Percentiles rank a stretch among this genome's conserved stretches.
These are phyloP conservation scores for Crithidia sp. DNA, from an alignment of 208 protist genomes.

Conservation along the genomic window DNA sequence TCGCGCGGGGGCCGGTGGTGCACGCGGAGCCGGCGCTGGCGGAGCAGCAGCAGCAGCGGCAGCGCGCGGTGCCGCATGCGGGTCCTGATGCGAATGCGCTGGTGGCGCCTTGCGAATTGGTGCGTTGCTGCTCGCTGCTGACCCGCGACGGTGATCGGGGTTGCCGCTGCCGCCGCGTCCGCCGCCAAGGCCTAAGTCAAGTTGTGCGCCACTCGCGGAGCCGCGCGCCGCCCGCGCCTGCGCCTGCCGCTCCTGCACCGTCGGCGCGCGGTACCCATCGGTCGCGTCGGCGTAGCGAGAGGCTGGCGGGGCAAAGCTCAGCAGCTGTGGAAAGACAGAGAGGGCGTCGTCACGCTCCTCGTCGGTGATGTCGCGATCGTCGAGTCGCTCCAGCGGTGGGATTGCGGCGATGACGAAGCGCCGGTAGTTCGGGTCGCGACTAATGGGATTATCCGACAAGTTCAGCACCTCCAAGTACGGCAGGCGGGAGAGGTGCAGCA, in stretches of 20 bases:
- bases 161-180: neutral
- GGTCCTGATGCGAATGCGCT: constrained; percentile 4
- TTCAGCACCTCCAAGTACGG: constrained; percentile 75
- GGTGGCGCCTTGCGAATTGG: constrained; percentile 18
- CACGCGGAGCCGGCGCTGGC: neutral
- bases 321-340: constrained; percentile 78
- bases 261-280: constrained; percentile 34
- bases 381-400: constrained; percentile 65
- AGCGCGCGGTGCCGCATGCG: neutral
- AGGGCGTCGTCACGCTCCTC: constrained; percentile 71
- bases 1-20: constrained; percentile 7
- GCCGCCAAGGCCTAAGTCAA: no score
- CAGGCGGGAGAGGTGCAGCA: constrained; percentile 82
- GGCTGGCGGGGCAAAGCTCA: constrained; percentile 71
- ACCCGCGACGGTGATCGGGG: neutral
- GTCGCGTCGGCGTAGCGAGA: constrained; percentile 69
- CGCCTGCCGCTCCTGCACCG: constrained; percentile 28
- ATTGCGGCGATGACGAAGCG: constrained; percentile 89
- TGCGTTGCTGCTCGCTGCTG: constrained; percentile 10
- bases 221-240: constrained; percentile 13
- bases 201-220: neutral
- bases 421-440: constrained; percentile 86
- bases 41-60: neutral
- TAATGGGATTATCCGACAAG: constrained; percentile 87
- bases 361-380: constrained; percentile 75